A percentile compares a stretch with the other conserved stretches of the same genome.
Conservation (phyloP, 2,329 filamentous ascomycete genomes). For the Cordyceps tenuipes region DNA sequence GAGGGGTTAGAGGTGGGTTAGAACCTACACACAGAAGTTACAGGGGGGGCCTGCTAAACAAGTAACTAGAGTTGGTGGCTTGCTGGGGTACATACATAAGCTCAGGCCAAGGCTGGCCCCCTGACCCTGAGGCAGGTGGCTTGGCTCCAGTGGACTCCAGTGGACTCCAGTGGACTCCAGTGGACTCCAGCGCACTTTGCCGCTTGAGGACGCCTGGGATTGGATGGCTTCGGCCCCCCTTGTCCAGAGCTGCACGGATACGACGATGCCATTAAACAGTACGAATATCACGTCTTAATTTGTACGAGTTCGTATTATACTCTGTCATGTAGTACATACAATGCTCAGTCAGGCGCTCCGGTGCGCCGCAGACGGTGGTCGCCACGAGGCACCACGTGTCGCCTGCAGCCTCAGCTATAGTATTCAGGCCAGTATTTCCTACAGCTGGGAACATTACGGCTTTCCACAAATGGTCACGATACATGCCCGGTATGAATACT, state of each 20-base stretch:
- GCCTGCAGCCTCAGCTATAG: background rate
- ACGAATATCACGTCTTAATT: too few relatives aligned
- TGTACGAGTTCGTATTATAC: too few relatives aligned
- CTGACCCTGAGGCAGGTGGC: conserved; percentile 6
- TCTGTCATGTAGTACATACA: background rate
- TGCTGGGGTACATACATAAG: background rate
- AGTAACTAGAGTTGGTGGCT: background rate
- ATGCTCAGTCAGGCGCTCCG: background rate
- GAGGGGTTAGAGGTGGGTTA: too few relatives aligned
- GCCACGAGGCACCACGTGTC: background rate
- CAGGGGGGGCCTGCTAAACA: background rate
- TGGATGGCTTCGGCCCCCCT: background rate
- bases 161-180: background rate
- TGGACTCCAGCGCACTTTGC: background rate
- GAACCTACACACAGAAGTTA: too few relatives aligned
- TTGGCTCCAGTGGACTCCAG: background rate
- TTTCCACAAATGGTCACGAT: background rate
- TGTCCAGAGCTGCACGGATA: background rate
- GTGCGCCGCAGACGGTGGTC: background rate
- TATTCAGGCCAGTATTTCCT: too few relatives aligned
- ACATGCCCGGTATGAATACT: background rate
- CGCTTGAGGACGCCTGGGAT: too few relatives aligned
- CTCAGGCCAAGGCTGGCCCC: conserved; percentile 10
- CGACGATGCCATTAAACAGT: background rate
- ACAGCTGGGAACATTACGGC: too few relatives aligned